Percentiles rank a stretch among this genome's conserved stretches.
Conservation (phyloP, 441 rosid species). For the Erysimum pusillum region DNA sequence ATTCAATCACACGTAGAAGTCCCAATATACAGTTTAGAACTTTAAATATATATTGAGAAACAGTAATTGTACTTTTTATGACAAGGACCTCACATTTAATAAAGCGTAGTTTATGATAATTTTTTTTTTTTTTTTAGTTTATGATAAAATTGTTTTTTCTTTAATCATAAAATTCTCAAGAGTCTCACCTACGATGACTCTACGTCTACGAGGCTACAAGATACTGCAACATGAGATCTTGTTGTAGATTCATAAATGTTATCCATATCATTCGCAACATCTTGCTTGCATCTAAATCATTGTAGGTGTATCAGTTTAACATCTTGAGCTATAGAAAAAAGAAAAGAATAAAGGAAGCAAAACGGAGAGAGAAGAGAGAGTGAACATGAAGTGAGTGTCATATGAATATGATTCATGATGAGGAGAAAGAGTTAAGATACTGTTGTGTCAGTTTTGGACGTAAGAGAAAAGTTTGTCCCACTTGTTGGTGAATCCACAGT, state of each 20-base stretch:
- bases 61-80: neutral
- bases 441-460: constrained; percentile 49
- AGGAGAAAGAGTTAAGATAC: constrained; percentile 46
- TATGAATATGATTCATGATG: constrained; percentile 39
- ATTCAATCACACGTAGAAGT: too few relatives aligned
- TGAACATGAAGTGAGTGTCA: constrained; percentile 44
- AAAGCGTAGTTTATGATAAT: neutral
- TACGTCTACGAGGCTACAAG: constrained; percentile 31
- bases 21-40: too few relatives aligned
- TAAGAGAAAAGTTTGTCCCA: constrained; percentile 50
- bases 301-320: constrained; percentile 5
- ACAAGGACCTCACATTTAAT: neutral
- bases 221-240: constrained; percentile 17
- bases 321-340: neutral
- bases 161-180: neutral
- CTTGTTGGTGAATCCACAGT: constrained; percentile 53
- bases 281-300: constrained; percentile 39
- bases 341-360: neutral
- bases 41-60: too few relatives aligned
- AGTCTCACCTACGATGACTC: neutral
- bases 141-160: neutral
- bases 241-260: constrained; percentile 22
- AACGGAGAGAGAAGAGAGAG: constrained; percentile 12
- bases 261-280: constrained; percentile 18
- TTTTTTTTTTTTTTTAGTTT: neutral